Base-by-base conservation (phyloP, 2,329 filamentous ascomycete genomes). In the Thielaviopsis ethacetica region DNA sequence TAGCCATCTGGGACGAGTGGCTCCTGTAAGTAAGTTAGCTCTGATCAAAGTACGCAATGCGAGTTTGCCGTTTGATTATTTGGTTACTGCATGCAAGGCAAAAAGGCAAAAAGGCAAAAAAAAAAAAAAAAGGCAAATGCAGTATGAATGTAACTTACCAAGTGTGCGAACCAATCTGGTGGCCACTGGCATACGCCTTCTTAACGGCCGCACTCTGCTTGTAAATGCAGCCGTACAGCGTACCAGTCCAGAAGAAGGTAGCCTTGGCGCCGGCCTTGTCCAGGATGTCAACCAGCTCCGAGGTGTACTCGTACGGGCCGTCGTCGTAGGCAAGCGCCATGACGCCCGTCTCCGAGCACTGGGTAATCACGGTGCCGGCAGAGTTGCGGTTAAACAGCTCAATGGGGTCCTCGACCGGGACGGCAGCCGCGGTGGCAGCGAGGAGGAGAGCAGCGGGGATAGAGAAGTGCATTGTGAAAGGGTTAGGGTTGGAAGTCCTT, bases 261-360 rank as follows among this genome's bases (percentile, higher is more conserved):
- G 72, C 77, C 65, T 78, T 78, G 50, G 73, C 76, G 7, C 71
- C 72, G 6, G 71, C 72, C 3, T 66, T 65, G 63, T 77, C 71
- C 19, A 81, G 70, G 17, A 73, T 75, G 63, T 80, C 75, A n/a
- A 81, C 68, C 1, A 80, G 68, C 53, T 70, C 68, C 2, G 67
- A 70, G 0, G 76, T 80, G 64, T 75, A 78, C 58, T 71, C 66
- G 61, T 74, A 76, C 1, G 77, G 77, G 0, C 76, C 76, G 57
- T 80, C 77, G 58, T 80, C 77, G 62, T 76, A 79, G 1, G 76
- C 76, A n/a, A 79, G 70, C 0, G 76, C 75, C 2, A 80, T 66
- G 49, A 73, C 69, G 13, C 72, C 72, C 0, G 75, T 71, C 59
- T 68, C 70, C 59, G 66, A 66, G 67, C 75, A 77, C 62, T 73